A percentile compares a stretch with the other conserved stretches of the same genome.
Conservation (phyloP, 768 basidiomycete genomes). For the Suillus subalutaceus region DNA sequence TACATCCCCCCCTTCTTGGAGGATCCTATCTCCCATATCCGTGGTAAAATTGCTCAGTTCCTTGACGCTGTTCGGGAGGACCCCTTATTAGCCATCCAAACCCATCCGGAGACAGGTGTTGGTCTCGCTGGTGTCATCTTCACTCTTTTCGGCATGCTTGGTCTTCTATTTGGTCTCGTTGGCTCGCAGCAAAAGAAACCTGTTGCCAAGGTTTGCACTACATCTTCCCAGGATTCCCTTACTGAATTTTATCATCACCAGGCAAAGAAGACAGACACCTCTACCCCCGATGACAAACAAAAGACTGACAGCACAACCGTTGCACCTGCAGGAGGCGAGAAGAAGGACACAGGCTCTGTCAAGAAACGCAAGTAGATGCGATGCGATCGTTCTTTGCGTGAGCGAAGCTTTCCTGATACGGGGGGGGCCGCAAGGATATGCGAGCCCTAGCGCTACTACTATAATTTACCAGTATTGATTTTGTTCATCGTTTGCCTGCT, state of each 20-base stretch:
- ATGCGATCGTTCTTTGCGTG: not conserved
- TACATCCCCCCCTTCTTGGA: slow-evolving; percentile 57
- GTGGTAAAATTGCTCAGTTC: slow-evolving; percentile 78
- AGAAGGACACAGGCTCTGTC: slow-evolving; percentile 65
- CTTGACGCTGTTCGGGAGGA: slow-evolving; percentile 74
- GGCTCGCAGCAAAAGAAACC: slow-evolving; percentile 75
- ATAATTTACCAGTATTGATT: slow-evolving; percentile 4
- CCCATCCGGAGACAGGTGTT: slow-evolving; percentile 85
- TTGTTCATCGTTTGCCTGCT: slow-evolving; percentile 12
- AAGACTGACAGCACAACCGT: slow-evolving; percentile 67
- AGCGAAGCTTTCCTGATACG: slow-evolving; percentile 1
- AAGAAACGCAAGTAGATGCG: slow-evolving; percentile 74
- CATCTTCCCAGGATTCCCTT: not conserved
- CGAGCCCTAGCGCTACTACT: not conserved
- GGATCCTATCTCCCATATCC: slow-evolving; percentile 56
- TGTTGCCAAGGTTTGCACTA: slow-evolving; percentile 57
- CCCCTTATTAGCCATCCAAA: slow-evolving; percentile 81
- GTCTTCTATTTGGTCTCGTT: slow-evolving; percentile 76
- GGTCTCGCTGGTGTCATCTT: slow-evolving; percentile 74
- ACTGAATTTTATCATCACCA: slow-evolving; percentile 25
- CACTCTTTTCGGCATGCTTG: slow-evolving; percentile 85
- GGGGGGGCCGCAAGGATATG: not conserved
- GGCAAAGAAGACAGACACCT: slow-evolving; percentile 80
- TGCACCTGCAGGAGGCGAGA: slow-evolving; percentile 71
- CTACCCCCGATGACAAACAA: slow-evolving; percentile 65